Conservation (phyloP, 352 stramenopile genomes). For the Phytophthora pinifolia region DNA sequence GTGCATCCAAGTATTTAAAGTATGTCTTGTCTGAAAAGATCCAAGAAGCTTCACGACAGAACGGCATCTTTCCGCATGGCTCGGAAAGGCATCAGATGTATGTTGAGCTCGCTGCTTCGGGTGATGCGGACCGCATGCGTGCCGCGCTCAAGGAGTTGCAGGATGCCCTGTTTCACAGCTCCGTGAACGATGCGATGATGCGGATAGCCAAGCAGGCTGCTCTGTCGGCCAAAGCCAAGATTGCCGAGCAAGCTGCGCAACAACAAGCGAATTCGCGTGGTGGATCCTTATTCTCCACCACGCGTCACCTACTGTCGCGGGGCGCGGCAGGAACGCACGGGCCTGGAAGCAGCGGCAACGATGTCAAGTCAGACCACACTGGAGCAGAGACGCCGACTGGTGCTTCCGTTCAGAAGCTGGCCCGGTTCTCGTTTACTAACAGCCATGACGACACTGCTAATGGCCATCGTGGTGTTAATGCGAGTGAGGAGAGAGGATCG, state of each 20-base stretch:
- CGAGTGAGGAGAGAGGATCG: conserved; percentile 40
- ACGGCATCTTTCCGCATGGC: conserved; percentile 69
- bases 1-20: conserved; percentile 65
- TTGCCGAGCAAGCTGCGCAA: conserved; percentile 76
- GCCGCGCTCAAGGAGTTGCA: conserved; percentile 54
- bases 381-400: conserved; percentile 50
- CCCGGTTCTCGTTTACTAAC: conserved; percentile 39
- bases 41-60: conserved; percentile 63
- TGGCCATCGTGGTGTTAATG: conserved; percentile 32
- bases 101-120: conserved; percentile 43
- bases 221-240: conserved; percentile 77
- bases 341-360: conserved; percentile 23
- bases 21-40: conserved; percentile 78
- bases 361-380: conserved; percentile 33
- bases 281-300: conserved; percentile 71
- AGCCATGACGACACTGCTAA: conserved; percentile 37
- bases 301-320: conserved; percentile 64
- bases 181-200: conserved; percentile 82
- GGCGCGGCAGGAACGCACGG: conserved; percentile 25
- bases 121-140: conserved; percentile 59
- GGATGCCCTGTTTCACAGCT: conserved; percentile 67
- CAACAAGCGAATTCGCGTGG: conserved; percentile 59
- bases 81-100: conserved; percentile 65
- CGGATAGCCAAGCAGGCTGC: conserved; percentile 78
- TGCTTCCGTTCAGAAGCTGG: conserved; percentile 54